A percentile compares a stretch with the other conserved stretches of the same genome.
These are phyloP conservation scores for Didymella lethalis DNA, from an alignment of 2,329 filamentous ascomycete genomes.

Conservation along the genomic window DNA sequence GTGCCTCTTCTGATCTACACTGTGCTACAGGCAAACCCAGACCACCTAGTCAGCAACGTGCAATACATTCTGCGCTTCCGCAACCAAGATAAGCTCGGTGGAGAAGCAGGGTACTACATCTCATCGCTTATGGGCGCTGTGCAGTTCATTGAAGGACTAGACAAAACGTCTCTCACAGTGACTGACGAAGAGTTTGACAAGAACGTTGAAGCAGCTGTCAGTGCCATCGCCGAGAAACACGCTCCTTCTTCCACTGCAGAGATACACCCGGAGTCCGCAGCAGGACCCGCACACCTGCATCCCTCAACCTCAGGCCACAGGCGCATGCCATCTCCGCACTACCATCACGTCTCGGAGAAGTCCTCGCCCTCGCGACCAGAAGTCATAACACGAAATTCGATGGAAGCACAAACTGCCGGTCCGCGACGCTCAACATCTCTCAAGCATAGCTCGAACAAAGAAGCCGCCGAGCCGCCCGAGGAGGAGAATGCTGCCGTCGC, in stretches of 20 bases:
- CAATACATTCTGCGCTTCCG: slow-evolving; percentile 97
- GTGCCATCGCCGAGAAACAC: slow-evolving; percentile 91
- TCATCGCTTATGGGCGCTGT: slow-evolving; percentile 96
- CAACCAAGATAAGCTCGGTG: slow-evolving; percentile 95
- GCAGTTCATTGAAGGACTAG: slow-evolving; percentile 95
- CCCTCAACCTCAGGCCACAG: slow-evolving; percentile 41
- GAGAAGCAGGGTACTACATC: slow-evolving; percentile 98
- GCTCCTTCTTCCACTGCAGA: slow-evolving; percentile 54
- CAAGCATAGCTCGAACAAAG: slow-evolving; percentile 47
- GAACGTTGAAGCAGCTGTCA: slow-evolving; percentile 96
- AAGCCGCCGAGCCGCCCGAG: slow-evolving; percentile 58
- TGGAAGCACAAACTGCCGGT: slow-evolving; percentile 66
- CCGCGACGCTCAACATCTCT: slow-evolving; percentile 65
- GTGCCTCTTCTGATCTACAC: slow-evolving; percentile 92
- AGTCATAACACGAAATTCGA: slow-evolving; percentile 66
- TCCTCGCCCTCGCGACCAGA: slow-evolving; percentile 62
- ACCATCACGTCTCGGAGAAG: slow-evolving; percentile 57
- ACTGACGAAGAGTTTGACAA: slow-evolving; percentile 93
- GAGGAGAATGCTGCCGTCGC: slow-evolving; percentile 80
- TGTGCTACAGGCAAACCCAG: slow-evolving; percentile 90
- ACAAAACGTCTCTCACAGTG: slow-evolving; percentile 91
- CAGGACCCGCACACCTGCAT: slow-evolving; percentile 27
- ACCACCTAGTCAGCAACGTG: slow-evolving; percentile 95
- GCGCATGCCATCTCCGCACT: slow-evolving; percentile 54
- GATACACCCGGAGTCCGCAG: slow-evolving; percentile 27